Base-by-base conservation (phyloP, 2,329 filamentous ascomycete genomes). In the Thelonectria rubi region DNA sequence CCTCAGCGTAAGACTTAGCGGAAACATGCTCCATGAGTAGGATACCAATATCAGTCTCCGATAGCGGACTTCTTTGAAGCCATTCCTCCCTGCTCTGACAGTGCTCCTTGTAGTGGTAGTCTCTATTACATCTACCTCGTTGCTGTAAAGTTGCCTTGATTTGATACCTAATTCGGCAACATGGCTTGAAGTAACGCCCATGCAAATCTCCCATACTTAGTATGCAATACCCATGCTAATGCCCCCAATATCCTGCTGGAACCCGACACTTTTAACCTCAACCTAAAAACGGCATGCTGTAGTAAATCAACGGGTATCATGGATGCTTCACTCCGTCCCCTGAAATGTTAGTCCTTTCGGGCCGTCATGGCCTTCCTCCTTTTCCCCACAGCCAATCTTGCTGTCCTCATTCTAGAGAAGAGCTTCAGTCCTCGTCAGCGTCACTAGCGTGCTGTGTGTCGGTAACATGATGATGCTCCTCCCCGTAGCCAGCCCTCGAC, bases 401-500 rank as follows among this genome's bases (percentile, higher is more conserved):
- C 14, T 37, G 34, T 15, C 12, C 12, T 37, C 11, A 37, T 4
- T 14, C 14, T 12, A 34, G 34, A 26, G 12, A 40, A 39, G 1
- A 15, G 8, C 11, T 26, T 47, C 45, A 47, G 15, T 47, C 21
- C 21, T 47, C 12, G 6, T 47, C 45, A 30, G 21, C 45, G 20
- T 24, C 21, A n/a, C 45, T 47, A 30, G 20, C 45, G 14, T 37
- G 21, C 21, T 54, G 45, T n/a, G 12, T 10, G 10, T 48, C 55
- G 1, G 34, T 24, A 10, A 50, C n/a, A 15, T 49, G 58, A 55
- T 62, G 59, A 56, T 62, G 59, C 12, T 51, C 45, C 20, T 58
- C 58, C 3, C 65, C 52, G 4, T 66, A 53, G 8, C 58, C 57
- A 24, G 9, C 51, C 43, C 57, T 62, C 9, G 47, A 46, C 40